Conservation (phyloP, 2,329 filamentous ascomycete genomes). For the Colletotrichum caudatum region DNA sequence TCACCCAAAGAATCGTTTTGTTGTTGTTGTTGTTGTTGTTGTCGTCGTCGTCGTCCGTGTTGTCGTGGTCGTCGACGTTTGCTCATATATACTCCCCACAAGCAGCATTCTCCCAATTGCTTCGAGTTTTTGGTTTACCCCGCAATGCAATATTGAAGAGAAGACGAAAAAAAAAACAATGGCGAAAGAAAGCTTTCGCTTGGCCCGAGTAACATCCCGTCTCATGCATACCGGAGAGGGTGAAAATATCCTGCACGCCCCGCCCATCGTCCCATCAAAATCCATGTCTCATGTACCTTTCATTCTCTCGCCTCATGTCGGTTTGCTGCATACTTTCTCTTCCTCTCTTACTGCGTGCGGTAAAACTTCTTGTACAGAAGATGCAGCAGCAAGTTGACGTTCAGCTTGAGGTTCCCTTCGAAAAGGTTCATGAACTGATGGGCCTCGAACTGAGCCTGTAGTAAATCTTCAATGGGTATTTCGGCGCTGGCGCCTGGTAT, state of each 20-base stretch:
- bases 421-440: slow-evolving; percentile 97
- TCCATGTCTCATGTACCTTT: slow-evolving; percentile 31
- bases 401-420: slow-evolving; percentile 85
- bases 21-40: neutral
- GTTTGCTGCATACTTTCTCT: slow-evolving; percentile 8
- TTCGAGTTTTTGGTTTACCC: slow-evolving; percentile 22
- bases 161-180: neutral
- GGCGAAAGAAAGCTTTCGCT: slow-evolving; percentile 27
- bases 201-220: slow-evolving; percentile 32
- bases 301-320: neutral
- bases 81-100: slow-evolving; percentile 34
- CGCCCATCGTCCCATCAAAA: slow-evolving; percentile 30
- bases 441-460: slow-evolving; percentile 97
- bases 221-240: slow-evolving; percentile 25
- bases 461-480: slow-evolving; percentile 89
- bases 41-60: neutral
- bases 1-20: slow-evolving; percentile 18
- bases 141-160: slow-evolving; percentile 34
- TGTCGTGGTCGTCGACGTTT: slow-evolving; percentile 7
- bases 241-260: slow-evolving; percentile 30
- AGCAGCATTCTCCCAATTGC: slow-evolving; percentile 22
- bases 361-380: slow-evolving; percentile 99
- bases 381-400: slow-evolving; percentile 97
- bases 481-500: slow-evolving; percentile 92
- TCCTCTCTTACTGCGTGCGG: slow-evolving; percentile 66